Conservation (phyloP, 2,329 filamentous ascomycete species). For the Sclerotinia glacialis region DNA sequence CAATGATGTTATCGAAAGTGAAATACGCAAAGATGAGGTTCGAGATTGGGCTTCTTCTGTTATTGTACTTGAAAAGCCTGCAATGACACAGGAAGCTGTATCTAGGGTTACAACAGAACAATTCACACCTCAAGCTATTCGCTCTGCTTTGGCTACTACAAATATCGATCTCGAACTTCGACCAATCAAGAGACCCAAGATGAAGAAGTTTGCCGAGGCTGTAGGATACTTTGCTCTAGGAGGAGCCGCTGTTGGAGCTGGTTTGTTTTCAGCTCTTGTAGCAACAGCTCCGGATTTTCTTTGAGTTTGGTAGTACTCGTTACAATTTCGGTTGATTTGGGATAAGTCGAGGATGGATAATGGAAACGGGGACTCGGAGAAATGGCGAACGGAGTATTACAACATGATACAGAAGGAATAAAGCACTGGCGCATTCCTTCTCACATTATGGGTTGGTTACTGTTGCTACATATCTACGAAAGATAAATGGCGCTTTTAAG, state of each 20-base stretch:
- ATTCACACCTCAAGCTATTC: neutral
- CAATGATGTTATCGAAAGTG: neutral
- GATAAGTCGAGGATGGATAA: neutral
- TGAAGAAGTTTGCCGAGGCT: slow-evolving; percentile 32
- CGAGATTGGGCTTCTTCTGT: slow-evolving; percentile 30
- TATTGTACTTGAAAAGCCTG: neutral
- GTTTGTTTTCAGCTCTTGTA: slow-evolving; percentile 42
- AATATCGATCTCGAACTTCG: slow-evolving; percentile 27
- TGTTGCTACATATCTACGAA: neutral
- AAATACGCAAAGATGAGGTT: slow-evolving; percentile 32
- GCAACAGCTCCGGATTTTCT: slow-evolving; percentile 41
- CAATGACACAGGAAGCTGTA: neutral
- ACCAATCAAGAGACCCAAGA: slow-evolving; percentile 36
- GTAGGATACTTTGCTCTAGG: slow-evolving; percentile 40
- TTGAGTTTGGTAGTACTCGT: slow-evolving; percentile 22
- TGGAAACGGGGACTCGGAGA: neutral
- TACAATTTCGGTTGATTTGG: neutral
- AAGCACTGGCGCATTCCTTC: slow-evolving; percentile 5
- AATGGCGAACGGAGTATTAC: neutral
- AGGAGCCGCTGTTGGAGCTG: slow-evolving; percentile 40
- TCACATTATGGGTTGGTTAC: neutral
- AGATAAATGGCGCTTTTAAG: neutral
- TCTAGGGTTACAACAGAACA: neutral
- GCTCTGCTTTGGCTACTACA: neutral
- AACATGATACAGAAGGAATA: slow-evolving; percentile 1